These are phyloP conservation scores for Grigorovia transvaalensis DNA, from an alignment of 805 yeast species.

Conservation along the genomic window DNA sequence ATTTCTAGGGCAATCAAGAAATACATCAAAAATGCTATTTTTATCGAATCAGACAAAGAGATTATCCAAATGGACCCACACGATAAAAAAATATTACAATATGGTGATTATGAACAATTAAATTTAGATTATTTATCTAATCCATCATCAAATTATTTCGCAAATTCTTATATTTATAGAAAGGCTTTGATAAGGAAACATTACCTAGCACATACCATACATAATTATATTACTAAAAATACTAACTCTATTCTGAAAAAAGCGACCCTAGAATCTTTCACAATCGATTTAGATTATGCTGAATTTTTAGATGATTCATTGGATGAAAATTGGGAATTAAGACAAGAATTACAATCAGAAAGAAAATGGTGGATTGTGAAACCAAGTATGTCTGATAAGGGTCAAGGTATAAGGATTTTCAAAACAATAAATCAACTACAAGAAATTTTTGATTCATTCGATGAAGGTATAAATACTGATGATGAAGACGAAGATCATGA, in stretches of 20 bases:
- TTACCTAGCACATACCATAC: conserved; percentile 76
- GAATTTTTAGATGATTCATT: conserved; percentile 90
- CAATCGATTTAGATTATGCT: conserved; percentile 86
- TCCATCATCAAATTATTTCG: conserved; percentile 36
- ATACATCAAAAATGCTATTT: conserved; percentile 27
- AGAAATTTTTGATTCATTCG: conserved; percentile 73
- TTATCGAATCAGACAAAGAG: conserved; percentile 9
- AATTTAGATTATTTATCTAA: conserved; percentile 54
- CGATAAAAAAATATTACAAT: conserved; percentile 52
- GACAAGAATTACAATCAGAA: conserved; percentile 62
- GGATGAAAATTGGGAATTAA: conserved; percentile 83
- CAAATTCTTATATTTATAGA: conserved; percentile 77
- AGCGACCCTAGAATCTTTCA: conserved; percentile 67
- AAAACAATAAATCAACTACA: conserved; percentile 71
- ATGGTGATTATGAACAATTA: conserved; percentile 82
- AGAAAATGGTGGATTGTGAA: conserved; percentile 73
- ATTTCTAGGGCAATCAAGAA: conserved; percentile 23
- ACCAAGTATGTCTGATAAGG: conserved; percentile 96
- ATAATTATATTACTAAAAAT: conserved; percentile 59
- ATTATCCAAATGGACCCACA: conserved; percentile 2
- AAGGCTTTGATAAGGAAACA: conserved; percentile 89
- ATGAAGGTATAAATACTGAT: conserved; percentile 33
- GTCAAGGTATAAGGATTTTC: conserved; percentile 87
- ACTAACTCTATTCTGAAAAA: conserved; percentile 50
- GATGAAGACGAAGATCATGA: conserved; percentile 37